Percentiles rank a stretch among this genome's conserved stretches.
These are phyloP conservation scores for Stipa capillata DNA, from an alignment of 176 grass and related monocot species.

Conservation along the genomic window DNA sequence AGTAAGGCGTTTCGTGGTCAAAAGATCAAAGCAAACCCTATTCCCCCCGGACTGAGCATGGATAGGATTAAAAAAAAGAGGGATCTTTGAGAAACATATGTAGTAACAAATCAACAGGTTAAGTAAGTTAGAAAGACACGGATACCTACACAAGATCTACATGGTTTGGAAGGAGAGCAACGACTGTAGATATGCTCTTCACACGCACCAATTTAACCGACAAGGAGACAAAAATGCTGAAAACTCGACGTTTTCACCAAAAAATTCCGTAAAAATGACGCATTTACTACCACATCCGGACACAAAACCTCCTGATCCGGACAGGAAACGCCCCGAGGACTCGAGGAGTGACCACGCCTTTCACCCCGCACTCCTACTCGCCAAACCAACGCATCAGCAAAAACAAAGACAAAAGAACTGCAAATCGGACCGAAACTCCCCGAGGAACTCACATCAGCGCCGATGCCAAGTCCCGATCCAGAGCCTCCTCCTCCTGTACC, in stretches of 20 bases:
- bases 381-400: background rate
- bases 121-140: too few species aligned
- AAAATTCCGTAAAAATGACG: background rate
- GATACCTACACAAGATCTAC: slow-evolving; percentile 29
- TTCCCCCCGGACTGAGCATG: background rate
- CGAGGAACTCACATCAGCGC: slow-evolving; percentile 13
- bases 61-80: background rate
- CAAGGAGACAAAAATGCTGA: background rate
- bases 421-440: too few species aligned
- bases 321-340: background rate
- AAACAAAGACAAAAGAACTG: background rate
- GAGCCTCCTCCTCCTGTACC: background rate
- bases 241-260: background rate
- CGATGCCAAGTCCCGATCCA: background rate
- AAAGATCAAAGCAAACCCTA: background rate
- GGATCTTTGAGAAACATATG: background rate
- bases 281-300: background rate
- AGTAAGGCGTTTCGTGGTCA: background rate
- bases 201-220: background rate
- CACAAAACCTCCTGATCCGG: background rate
- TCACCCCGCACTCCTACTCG: background rate
- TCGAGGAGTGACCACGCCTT: too few species aligned
- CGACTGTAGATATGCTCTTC: too few species aligned
- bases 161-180: background rate
- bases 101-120: background rate